A percentile compares a stretch with the other conserved stretches of the same genome.
phyloP scores from a whole-genome alignment of 768 basidiomycete species.

The Mrakia blollopis region DNA sequence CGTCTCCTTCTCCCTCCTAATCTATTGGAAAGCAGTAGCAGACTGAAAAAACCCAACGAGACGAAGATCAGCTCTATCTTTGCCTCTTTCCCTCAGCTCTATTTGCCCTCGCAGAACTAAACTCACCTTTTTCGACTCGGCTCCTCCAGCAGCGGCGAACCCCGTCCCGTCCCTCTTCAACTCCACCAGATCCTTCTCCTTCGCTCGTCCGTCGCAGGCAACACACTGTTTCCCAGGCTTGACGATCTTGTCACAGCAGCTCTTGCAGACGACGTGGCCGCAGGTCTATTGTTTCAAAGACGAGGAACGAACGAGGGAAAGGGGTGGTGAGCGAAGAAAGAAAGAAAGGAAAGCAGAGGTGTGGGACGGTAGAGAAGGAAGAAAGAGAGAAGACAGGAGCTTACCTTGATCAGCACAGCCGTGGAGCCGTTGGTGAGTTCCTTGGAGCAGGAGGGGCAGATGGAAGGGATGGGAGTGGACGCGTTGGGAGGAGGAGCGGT shows the following conservation, averaged over 20 bases:
- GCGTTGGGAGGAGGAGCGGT: conserved; percentile 32
- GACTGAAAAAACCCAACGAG: neutral
- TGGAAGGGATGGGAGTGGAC: conserved; percentile 50
- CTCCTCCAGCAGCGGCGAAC: conserved; percentile 26
- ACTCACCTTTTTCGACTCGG: conserved; percentile 19
- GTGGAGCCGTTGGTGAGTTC: conserved; percentile 66
- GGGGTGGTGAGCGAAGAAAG: neutral
- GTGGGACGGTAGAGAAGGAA: too few species aligned
- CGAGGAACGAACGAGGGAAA: neutral
- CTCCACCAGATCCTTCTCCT: conserved; percentile 70
- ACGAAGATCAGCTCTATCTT: neutral
- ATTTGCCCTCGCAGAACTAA: too few species aligned
- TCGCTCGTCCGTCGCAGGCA: conserved; percentile 67
- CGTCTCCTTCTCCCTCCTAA: neutral
- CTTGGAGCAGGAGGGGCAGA: conserved; percentile 86
- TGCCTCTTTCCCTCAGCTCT: neutral
- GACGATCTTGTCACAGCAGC: conserved; percentile 82
- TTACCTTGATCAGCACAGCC: conserved; percentile 34
- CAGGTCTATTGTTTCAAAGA: conserved; percentile 53
- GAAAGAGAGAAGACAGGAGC: neutral
- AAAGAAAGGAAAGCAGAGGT: too few species aligned
- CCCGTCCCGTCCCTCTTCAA: conserved; percentile 75
- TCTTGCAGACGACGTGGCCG: conserved; percentile 85
- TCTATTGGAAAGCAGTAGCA: conserved; percentile 19
- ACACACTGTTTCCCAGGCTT: conserved; percentile 74